Percentiles rank a stretch among this genome's conserved stretches.
Conservation (phyloP, 495 filamentous ascomycete genomes). For the Talaromyces ruber region DNA sequence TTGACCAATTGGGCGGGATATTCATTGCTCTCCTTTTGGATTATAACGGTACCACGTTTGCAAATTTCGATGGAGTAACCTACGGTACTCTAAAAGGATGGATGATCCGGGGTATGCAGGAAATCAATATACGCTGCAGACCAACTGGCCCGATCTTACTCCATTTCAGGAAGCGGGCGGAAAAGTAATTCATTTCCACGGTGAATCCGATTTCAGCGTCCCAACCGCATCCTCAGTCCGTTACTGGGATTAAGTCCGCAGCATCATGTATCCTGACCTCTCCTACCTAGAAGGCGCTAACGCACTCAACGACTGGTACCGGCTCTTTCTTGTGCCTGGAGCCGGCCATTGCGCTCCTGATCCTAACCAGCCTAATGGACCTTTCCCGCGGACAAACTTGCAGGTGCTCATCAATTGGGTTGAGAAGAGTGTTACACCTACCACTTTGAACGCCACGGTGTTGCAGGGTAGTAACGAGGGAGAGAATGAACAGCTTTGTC, state of each 20-base stretch:
- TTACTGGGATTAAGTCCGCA: not conserved
- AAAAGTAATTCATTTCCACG: constrained; percentile 22
- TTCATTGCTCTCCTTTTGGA: too few species aligned
- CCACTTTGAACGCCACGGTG: not conserved
- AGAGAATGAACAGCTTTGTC: not conserved
- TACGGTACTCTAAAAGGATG: not conserved
- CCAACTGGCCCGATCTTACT: constrained; percentile 37
- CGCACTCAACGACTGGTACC: not conserved
- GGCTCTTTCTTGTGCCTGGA: not conserved
- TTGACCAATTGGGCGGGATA: too few species aligned
- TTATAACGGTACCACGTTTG: too few species aligned
- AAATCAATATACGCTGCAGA: constrained; percentile 34
- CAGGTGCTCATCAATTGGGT: not conserved
- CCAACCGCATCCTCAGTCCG: not conserved
- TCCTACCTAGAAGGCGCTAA: not conserved
- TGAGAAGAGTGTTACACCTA: not conserved
- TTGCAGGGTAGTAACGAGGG: not conserved
- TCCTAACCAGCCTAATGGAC: not conserved
- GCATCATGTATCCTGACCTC: not conserved
- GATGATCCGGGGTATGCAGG: constrained; percentile 9
- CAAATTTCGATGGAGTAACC: too few species aligned
- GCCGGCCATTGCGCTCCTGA: too few species aligned
- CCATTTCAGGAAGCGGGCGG: constrained; percentile 34
- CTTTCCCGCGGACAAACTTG: not conserved
- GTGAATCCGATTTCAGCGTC: not conserved